Evolutionary conservation across 2,329 filamentous ascomycete genomes (phyloP).

Genomic region (Ascomycota sp.): DNA sequence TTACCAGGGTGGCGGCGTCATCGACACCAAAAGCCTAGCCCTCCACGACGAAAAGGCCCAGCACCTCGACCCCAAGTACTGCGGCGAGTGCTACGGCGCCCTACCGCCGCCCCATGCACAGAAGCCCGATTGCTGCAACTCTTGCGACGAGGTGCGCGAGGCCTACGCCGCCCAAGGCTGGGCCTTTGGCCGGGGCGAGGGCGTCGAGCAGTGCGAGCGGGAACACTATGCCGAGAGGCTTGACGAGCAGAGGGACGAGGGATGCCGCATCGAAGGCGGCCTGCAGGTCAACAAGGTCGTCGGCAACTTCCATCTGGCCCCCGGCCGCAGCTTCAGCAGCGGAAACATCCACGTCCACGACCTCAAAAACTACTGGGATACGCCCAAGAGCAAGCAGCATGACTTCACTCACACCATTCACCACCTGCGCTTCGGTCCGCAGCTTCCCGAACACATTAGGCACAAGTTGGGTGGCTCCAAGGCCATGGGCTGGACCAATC

Average conservation of each 20-base stretch:
- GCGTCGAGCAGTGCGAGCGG: conserved; percentile 81
- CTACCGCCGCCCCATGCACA: conserved; percentile 42
- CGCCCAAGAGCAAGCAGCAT: conserved; percentile 44
- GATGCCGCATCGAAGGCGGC: conserved; percentile 78
- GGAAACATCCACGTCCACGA: conserved; percentile 97
- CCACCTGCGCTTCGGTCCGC: conserved; percentile 75
- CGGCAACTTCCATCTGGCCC: conserved; percentile 95
- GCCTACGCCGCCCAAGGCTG: conserved; percentile 78
- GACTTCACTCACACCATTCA: conserved; percentile 81
- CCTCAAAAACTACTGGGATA: conserved; percentile 80
- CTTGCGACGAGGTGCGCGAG: conserved; percentile 87
- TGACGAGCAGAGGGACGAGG: conserved; percentile 70
- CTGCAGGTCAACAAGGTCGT: conserved; percentile 95
- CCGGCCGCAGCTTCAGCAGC: conserved; percentile 85
- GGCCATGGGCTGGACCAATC: conserved; percentile 51
- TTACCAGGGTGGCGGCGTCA: conserved; percentile 51
- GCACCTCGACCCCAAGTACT: conserved; percentile 81
- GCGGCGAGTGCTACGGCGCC: conserved; percentile 81
- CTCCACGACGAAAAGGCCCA: conserved; percentile 42
- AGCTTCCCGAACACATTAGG: conserved; percentile 51
- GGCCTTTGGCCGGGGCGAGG: conserved; percentile 83
- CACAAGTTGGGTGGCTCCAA: conserved; percentile 32
- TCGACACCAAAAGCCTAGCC: conserved; percentile 45
- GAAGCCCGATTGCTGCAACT: conserved; percentile 88
- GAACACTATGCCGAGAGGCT: conserved; percentile 85